Base-by-base conservation (phyloP, 2,329 filamentous ascomycete genomes). In the Fusarium musae region DNA sequence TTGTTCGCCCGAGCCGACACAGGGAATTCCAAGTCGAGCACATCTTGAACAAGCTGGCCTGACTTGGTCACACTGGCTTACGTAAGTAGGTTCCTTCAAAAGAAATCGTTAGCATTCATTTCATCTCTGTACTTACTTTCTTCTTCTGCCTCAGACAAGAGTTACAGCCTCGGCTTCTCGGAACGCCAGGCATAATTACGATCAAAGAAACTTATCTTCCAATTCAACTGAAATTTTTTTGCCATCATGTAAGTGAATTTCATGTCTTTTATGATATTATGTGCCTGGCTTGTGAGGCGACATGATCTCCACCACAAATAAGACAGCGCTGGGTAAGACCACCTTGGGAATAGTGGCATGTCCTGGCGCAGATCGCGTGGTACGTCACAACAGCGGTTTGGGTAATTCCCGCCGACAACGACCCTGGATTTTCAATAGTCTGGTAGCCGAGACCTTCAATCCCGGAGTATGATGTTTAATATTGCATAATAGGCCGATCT, bases 141-240 rank as follows among this genome's bases (percentile, higher is more conserved):
- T 88, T 88, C 82, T 87, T 88, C 70, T 86, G 84, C 66, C 82
- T 84, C 39, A 85, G 82, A 73, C 86, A 88, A 19, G 80, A 83
- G 43, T 87, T 83, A 66, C 86, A 88, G 30, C 84, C 86, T 68
- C 83, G 82, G 50, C 85, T 83, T 9, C 83, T 84, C 11, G 86
- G 86, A 15, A 88, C 86, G 17, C 86, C 86, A 0, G 86, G 85
- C 86, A 88, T 87, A 2, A 44, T 47, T 13, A 26, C 2, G 6
- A 47, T 28, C 17, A 10, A 5, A 42, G 3, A 23, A 26, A 5
- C 49, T 23, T 21, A 34, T 32, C 23, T 34, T 23, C 4, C 1
- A 42, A 8, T 0, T 5, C 12, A 26, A 28, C 2, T n/a, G 12
- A 19, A 9, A 0, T 5, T 23, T 11, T 19, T 15, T 13, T 0